These are phyloP conservation scores for Aspergillus oerlinghausenensis DNA, from an alignment of 2,329 filamentous ascomycete genomes.

Conservation along the genomic window DNA sequence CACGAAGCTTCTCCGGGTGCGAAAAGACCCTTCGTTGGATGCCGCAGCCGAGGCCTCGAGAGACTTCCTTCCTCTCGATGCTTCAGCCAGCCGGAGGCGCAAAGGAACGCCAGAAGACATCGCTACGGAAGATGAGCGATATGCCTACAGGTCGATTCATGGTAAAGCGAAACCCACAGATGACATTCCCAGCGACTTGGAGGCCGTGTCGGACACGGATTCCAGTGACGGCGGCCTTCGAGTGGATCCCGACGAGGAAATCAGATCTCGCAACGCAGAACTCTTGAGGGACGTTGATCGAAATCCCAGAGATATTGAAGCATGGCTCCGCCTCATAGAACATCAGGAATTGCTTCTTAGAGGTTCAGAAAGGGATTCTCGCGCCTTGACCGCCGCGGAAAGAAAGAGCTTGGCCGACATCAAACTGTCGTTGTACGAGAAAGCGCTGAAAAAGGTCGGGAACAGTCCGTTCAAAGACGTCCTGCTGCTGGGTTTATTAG, in stretches of 20 bases:
- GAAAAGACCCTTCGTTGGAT: conserved; percentile 14
- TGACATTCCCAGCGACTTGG: conserved; percentile 44
- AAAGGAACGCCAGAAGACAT: conserved; percentile 28
- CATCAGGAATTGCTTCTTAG: conserved; percentile 69
- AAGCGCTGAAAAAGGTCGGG: conserved; percentile 61
- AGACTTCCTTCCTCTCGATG: conserved; percentile 32
- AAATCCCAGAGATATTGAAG: conserved; percentile 60
- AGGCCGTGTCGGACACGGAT: conserved; percentile 48
- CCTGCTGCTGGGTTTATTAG: conserved; percentile 65
- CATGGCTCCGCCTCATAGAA: conserved; percentile 74
- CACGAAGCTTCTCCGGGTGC: conserved; percentile 23
- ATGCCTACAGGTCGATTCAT: conserved; percentile 63
- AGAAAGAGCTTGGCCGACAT: conserved; percentile 68
- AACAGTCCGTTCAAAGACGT: conserved; percentile 48
- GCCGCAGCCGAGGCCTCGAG: conserved; percentile 18
- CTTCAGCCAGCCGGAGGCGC: conserved; percentile 33
- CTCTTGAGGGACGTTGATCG: conserved; percentile 62
- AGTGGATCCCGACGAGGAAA: conserved; percentile 41
- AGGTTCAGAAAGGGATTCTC: conserved; percentile 29
- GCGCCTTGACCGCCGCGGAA: conserved; percentile 55
- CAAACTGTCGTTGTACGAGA: conserved; percentile 73
- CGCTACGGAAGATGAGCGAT: conserved; percentile 47
- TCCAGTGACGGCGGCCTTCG: conserved; percentile 32
- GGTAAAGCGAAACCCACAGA: conserved; percentile 53
- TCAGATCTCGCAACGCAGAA: conserved; percentile 44